Percentiles rank a stretch among this genome's conserved stretches.
Conservation (phyloP, 495 filamentous ascomycete genomes). For the Chlorociboria aeruginascens region DNA sequence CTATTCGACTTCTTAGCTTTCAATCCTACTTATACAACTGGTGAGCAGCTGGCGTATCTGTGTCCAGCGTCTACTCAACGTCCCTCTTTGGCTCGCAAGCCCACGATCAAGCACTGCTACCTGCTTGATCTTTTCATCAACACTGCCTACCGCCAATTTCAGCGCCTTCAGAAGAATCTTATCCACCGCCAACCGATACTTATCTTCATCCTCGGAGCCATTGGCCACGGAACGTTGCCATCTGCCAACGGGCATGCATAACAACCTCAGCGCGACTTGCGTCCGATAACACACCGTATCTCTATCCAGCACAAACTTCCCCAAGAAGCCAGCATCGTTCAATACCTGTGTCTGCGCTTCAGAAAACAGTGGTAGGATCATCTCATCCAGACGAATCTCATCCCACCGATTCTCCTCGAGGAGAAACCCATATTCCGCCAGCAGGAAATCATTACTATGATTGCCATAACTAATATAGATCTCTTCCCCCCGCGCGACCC, state of each 20-base stretch:
- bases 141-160: not conserved
- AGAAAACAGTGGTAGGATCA: constrained; percentile 36
- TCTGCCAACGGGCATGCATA: constrained; percentile 5
- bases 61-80: constrained; percentile 11
- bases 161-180: constrained; percentile 4
- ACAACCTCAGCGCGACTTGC: constrained; percentile 36
- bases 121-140: not conserved
- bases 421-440: constrained; percentile 58
- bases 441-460: constrained; percentile 57
- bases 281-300: constrained; percentile 42
- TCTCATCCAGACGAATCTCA: constrained; percentile 41
- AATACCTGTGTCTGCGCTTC: constrained; percentile 29
- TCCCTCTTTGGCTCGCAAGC: constrained; percentile 11
- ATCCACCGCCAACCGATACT: constrained; percentile 10
- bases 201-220: constrained; percentile 11
- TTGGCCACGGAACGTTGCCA: constrained; percentile 9
- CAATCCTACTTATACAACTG: constrained; percentile 9
- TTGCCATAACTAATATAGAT: constrained; percentile 54
- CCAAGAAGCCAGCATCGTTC: constrained; percentile 37
- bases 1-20: constrained; percentile 1
- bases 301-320: constrained; percentile 20
- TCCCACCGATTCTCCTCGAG: constrained; percentile 43
- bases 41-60: constrained; percentile 12
- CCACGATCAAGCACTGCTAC: not conserved
- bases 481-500: constrained; percentile 41